Conservation (phyloP, 306 rosid species). For the Rosa rugosa region DNA sequence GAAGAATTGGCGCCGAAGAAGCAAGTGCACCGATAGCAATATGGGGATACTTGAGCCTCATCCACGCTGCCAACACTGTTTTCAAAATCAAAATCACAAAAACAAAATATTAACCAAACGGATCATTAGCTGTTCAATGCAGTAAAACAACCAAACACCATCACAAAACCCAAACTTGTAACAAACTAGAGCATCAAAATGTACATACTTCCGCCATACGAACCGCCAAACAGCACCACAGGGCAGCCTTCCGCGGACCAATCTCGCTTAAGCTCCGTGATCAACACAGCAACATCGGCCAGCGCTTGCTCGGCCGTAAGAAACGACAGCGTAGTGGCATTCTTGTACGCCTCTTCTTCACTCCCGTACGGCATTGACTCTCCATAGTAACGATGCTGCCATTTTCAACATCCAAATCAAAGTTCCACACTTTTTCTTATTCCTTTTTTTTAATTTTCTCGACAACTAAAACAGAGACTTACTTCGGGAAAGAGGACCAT, state of each 20-base stretch:
- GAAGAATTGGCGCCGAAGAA: constrained; percentile 92
- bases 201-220: constrained; percentile 86
- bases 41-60: constrained; percentile 94
- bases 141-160: not conserved
- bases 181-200: not conserved
- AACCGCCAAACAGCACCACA: constrained; percentile 85
- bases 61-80: constrained; percentile 91
- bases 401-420: not conserved
- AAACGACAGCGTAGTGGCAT: constrained; percentile 57
- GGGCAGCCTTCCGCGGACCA: constrained; percentile 59
- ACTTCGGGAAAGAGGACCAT: constrained; percentile 89
- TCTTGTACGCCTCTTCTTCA: constrained; percentile 61
- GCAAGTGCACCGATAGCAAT: constrained; percentile 83
- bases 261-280: constrained; percentile 58
- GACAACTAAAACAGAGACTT: constrained; percentile 6
- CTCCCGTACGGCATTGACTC: constrained; percentile 72
- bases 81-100: not conserved
- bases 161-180: too few relatives aligned
- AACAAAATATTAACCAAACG: not conserved
- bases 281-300: constrained; percentile 68
- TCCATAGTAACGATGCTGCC: constrained; percentile 82
- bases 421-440: not conserved
- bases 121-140: not conserved
- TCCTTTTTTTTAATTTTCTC: not conserved
- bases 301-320: constrained; percentile 80